Base-by-base conservation (phyloP, 2,329 filamentous ascomycete species). In the Fusarium bulbicola region DNA sequence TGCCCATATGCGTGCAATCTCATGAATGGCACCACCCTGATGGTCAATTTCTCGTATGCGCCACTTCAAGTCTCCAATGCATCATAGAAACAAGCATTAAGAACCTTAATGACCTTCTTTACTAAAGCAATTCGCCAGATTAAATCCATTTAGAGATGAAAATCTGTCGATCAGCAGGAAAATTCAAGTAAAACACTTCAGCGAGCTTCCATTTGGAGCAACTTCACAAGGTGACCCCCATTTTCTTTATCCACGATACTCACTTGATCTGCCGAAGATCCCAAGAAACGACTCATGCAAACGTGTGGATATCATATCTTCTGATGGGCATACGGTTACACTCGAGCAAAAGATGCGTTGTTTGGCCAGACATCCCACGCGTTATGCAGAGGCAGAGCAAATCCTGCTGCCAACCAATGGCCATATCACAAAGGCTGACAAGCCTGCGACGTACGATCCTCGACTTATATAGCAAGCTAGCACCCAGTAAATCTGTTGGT, bases 1-100 rank as follows among this genome's bases (percentile, higher is more conserved):
- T 30, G 18, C 21, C 16, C 16, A n/a, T 20, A 39, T 54, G 16
- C 50, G 34, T 45, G 24, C 26, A 11, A 30, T 46, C 30, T 30
- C 36, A 58, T 49, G 12, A 37, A 39, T 66, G 18, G 20, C 28
- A 24, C 20, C 37, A 74, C 70, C 70, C 53, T 73, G 70, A 73
- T 73, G 62, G 70, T 26, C 26, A 53, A 36, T 28, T 30, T 36
- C 34, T 36, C 32, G 14, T 40, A 53, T 10, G 28, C 37, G 37
- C 40, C 52, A 58, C 36, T 15, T 37, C 8, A n/a, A 32, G 24
- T 16, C 14, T 32, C 14, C 5, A 21, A 37, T 40, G 30, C 21
- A 32, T 40, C 24, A 20, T 56, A 16, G 3, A 64, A 40, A 28
- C 57, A 36, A 52, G 15, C 14, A 45, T n/a, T 2, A 26, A 46